Conservation (phyloP, 805 yeast genomes). For the Hanseniaspora osmophila region DNA sequence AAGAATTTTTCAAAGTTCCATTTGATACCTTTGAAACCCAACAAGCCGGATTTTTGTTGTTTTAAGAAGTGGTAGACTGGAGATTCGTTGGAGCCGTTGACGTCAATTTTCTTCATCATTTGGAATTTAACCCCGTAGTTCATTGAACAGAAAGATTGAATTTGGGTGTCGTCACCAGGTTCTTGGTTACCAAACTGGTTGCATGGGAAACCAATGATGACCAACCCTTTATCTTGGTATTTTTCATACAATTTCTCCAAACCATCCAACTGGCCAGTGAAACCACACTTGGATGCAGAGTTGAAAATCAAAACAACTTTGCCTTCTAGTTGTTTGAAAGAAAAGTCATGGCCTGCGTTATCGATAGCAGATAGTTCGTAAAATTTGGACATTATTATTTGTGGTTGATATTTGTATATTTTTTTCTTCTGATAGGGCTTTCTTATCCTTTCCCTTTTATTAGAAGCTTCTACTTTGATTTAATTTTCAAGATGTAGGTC, state of each 20-base stretch:
- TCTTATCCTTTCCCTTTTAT: too few relatives aligned
- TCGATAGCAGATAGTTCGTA: constrained; percentile 58
- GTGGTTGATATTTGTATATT: not conserved
- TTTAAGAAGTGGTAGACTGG: constrained; percentile 62
- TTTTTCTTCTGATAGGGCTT: too few relatives aligned
- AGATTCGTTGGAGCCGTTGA: constrained; percentile 59
- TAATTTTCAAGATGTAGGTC: too few relatives aligned
- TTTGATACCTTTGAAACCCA: constrained; percentile 60
- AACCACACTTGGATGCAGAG: constrained; percentile 79
- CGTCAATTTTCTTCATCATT: constrained; percentile 60
- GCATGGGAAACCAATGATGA: constrained; percentile 75
- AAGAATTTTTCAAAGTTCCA: constrained; percentile 77
- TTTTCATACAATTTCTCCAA: constrained; percentile 56
- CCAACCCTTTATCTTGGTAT: constrained; percentile 52
- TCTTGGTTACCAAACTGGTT: constrained; percentile 80
- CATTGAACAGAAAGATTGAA: constrained; percentile 55
- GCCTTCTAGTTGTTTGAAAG: constrained; percentile 51
- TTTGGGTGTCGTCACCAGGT: constrained; percentile 56
- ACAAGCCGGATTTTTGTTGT: constrained; percentile 38
- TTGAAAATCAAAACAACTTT: constrained; percentile 75
- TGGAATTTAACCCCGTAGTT: constrained; percentile 79
- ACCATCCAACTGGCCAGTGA: constrained; percentile 68
- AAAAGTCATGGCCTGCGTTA: constrained; percentile 42
- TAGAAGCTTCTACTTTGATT: too few relatives aligned
- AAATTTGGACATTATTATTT: constrained; percentile 35